These are phyloP conservation scores for Magnolia officinalis DNA, from an alignment of 164 flowering plant species.

Conservation along the genomic window DNA sequence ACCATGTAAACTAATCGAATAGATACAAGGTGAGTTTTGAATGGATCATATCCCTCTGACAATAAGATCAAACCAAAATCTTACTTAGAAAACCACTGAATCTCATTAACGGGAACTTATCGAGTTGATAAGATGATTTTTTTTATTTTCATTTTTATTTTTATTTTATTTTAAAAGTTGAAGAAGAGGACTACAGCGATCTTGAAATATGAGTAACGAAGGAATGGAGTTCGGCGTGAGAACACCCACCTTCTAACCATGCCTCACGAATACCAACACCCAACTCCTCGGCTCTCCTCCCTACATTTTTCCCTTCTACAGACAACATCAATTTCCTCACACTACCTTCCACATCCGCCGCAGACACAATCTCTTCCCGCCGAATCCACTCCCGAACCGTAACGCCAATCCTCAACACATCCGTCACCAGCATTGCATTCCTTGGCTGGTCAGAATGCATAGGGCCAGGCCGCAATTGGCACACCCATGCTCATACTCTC, in stretches of 20 bases:
- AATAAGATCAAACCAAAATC: too few species aligned
- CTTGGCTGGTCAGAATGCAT: conserved; percentile 82
- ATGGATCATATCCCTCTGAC: too few species aligned
- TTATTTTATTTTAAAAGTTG: too few species aligned
- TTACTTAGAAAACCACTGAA: too few species aligned
- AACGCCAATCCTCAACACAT: conserved; percentile 42
- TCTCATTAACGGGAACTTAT: too few species aligned
- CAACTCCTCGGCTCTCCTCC: conserved; percentile 6
- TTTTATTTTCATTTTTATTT: too few species aligned
- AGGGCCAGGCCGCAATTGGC: conserved; percentile 73
- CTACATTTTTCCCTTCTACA: conserved; percentile 5
- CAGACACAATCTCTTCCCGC: conserved; percentile 15
- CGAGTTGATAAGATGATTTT: too few species aligned
- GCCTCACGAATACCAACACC: background rate
- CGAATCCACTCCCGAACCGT: conserved; percentile 38
- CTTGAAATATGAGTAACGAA: conserved; percentile 8
- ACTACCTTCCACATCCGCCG: background rate
- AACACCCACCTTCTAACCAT: background rate
- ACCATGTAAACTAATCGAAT: too few species aligned
- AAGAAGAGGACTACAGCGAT: conserved; percentile 4
- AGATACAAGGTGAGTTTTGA: too few species aligned
- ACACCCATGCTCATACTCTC: conserved; percentile 50
- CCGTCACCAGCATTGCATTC: conserved; percentile 40
- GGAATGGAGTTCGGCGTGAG: background rate
- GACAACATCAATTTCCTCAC: conserved; percentile 18